A percentile compares a stretch with the other conserved stretches of the same genome.
Evolutionary conservation across 2,329 filamentous ascomycete genomes (phyloP).

Genomic region (Colletotrichum spinosum): DNA sequence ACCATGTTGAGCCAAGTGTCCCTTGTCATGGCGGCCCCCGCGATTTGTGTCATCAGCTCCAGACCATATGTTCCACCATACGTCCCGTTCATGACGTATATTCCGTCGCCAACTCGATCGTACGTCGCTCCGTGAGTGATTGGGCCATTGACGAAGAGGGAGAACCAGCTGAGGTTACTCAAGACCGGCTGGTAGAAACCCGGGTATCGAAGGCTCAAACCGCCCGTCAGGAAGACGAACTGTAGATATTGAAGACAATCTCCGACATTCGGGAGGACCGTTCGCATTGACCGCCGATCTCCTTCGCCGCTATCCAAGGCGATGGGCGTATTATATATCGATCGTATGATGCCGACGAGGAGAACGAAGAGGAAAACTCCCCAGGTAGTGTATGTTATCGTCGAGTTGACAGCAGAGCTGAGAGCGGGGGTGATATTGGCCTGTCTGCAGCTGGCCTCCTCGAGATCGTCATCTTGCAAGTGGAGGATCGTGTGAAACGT

Average conservation of each 20-base stretch:
- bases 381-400: constrained; percentile 36
- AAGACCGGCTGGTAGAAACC: constrained; percentile 79
- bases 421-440: constrained; percentile 38
- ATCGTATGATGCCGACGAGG: constrained; percentile 28
- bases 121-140: constrained; percentile 42
- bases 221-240: constrained; percentile 77
- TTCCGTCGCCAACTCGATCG: constrained; percentile 57
- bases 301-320: constrained; percentile 4
- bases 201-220: constrained; percentile 77
- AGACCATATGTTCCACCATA: constrained; percentile 68
- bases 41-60: constrained; percentile 74
- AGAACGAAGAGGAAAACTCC: constrained; percentile 39
- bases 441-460: constrained; percentile 32
- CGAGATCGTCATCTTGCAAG: constrained; percentile 15
- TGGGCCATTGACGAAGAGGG: constrained; percentile 67
- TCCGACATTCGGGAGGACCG: constrained; percentile 40
- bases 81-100: constrained; percentile 75
- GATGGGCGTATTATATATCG: constrained; percentile 21
- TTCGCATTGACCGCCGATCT: constrained; percentile 12
- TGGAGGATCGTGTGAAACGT: constrained; percentile 35
- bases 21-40: constrained; percentile 71
- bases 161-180: constrained; percentile 75
- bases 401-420: constrained; percentile 10
- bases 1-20: constrained; percentile 80
- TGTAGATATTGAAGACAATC: constrained; percentile 82